Evolutionary conservation across 805 yeast species (phyloP).

Genomic region (Brettanomyces custersianus): DNA sequence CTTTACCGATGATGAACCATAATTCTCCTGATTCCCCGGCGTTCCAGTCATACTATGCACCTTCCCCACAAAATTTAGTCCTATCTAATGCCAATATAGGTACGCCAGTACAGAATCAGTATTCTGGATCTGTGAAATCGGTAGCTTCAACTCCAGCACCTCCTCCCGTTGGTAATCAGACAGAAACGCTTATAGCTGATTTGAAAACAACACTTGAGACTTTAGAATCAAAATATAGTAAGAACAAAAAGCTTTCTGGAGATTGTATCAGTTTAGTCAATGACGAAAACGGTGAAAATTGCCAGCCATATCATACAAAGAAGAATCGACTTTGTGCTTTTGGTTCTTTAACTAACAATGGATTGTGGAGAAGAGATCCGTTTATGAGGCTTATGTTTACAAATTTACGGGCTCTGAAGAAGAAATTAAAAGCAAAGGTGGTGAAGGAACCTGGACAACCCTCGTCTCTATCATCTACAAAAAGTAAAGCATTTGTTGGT

Average conservation of each 20-base stretch:
- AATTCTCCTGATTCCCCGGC: too few relatives aligned
- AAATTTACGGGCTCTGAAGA: conserved; percentile 3
- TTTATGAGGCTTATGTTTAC: conserved; percentile 9
- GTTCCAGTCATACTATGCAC: too few relatives aligned
- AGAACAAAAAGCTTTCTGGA: background rate
- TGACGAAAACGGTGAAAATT: conserved; percentile 3
- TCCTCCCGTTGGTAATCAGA: too few relatives aligned
- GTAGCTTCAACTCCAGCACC: too few relatives aligned
- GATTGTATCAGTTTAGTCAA: conserved; percentile 9
- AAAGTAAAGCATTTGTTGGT: background rate
- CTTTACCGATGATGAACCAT: too few relatives aligned
- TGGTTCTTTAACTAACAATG: conserved; percentile 7
- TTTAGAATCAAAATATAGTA: background rate
- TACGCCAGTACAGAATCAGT: too few relatives aligned
- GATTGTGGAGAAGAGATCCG: conserved; percentile 13
- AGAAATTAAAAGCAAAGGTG: background rate
- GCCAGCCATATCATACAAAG: conserved; percentile 6
- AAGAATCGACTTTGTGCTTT: conserved; percentile 8
- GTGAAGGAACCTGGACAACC: background rate
- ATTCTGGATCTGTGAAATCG: too few relatives aligned
- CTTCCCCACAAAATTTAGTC: too few relatives aligned
- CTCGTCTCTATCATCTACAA: background rate
- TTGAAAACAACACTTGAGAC: background rate
- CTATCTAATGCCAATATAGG: too few relatives aligned
- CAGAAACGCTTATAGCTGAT: background rate